phyloP scores from a whole-genome alignment of 1,284 basidiomycete species.

The Tremellales sp. region DNA sequence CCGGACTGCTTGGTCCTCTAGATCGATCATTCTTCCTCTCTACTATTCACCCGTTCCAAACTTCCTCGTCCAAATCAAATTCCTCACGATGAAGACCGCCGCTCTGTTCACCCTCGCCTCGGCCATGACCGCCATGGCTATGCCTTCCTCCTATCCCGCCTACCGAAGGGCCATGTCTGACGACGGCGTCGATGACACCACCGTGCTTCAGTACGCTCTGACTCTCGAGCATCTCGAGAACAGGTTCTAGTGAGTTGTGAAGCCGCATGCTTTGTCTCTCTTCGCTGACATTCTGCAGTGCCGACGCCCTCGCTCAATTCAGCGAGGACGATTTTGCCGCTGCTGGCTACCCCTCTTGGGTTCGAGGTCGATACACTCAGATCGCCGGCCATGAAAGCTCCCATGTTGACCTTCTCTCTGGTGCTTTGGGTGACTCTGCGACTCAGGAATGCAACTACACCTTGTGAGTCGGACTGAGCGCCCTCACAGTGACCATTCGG shows the following conservation, averaged over 20 bases:
- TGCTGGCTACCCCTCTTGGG: conserved; percentile 53
- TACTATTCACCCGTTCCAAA: too few relatives aligned
- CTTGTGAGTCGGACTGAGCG: conserved; percentile 16
- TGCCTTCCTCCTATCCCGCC: conserved; percentile 15
- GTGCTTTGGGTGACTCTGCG: conserved; percentile 54
- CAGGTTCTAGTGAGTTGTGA: conserved; percentile 54
- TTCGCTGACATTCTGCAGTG: conserved; percentile 11
- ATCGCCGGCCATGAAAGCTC: conserved; percentile 59
- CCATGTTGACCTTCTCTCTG: conserved; percentile 53
- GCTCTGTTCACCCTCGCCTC: conserved; percentile 14
- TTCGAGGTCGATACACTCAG: conserved; percentile 47
- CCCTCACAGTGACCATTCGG: neutral
- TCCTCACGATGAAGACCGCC: conserved; percentile 20
- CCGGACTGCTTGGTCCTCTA: too few relatives aligned
- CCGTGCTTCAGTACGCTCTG: conserved; percentile 54
- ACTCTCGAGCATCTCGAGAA: conserved; percentile 68
- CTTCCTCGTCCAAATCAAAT: conserved; percentile 3
- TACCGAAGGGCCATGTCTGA: conserved; percentile 12
- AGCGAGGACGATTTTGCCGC: conserved; percentile 59
- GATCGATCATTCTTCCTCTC: too few relatives aligned
- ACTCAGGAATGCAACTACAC: conserved; percentile 49
- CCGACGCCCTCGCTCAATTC: conserved; percentile 62
- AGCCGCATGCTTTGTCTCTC: neutral
- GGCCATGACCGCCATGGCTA: conserved; percentile 18
- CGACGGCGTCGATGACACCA: conserved; percentile 14